A percentile compares a stretch with the other conserved stretches of the same genome.
These are phyloP conservation scores for Boeremia lycopersici DNA, from an alignment of 2,329 filamentous ascomycete species.

Conservation along the genomic window DNA sequence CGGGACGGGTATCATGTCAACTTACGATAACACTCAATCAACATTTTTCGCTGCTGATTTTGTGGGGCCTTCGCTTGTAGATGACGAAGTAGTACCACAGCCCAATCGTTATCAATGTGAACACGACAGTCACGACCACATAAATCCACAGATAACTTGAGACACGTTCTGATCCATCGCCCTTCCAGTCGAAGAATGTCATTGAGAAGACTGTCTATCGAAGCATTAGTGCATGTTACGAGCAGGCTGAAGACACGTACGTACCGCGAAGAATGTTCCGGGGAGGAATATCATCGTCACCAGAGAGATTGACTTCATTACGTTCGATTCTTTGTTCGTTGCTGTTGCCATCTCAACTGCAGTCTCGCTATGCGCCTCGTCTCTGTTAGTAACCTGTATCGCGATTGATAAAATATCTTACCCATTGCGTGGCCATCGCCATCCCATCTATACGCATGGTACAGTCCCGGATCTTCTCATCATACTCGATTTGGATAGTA, in stretches of 20 bases:
- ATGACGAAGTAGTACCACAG: slow-evolving; percentile 27
- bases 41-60: not conserved
- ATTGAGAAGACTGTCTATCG: slow-evolving; percentile 26
- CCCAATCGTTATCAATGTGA: slow-evolving; percentile 19
- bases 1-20: no score
- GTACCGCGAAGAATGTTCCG: slow-evolving; percentile 31
- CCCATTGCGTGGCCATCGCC: slow-evolving; percentile 36
- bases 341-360: slow-evolving; percentile 28
- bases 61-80: not conserved
- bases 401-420: not conserved
- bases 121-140: slow-evolving; percentile 20
- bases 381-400: not conserved
- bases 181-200: slow-evolving; percentile 29
- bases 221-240: not conserved
- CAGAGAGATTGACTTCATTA: slow-evolving; percentile 29
- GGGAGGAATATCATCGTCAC: slow-evolving; percentile 33
- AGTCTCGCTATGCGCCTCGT: not conserved
- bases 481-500: slow-evolving; percentile 25
- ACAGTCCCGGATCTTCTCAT: slow-evolving; percentile 21
- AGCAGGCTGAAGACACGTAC: not conserved
- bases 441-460: slow-evolving; percentile 33
- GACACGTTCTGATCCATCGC: slow-evolving; percentile 2
- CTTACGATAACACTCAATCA: not conserved
- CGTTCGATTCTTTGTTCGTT: slow-evolving; percentile 23
- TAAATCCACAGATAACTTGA: slow-evolving; percentile 28